These are phyloP conservation scores for Vigna reflexopilosa DNA, from an alignment of 306 rosid genomes.

Conservation along the genomic window DNA sequence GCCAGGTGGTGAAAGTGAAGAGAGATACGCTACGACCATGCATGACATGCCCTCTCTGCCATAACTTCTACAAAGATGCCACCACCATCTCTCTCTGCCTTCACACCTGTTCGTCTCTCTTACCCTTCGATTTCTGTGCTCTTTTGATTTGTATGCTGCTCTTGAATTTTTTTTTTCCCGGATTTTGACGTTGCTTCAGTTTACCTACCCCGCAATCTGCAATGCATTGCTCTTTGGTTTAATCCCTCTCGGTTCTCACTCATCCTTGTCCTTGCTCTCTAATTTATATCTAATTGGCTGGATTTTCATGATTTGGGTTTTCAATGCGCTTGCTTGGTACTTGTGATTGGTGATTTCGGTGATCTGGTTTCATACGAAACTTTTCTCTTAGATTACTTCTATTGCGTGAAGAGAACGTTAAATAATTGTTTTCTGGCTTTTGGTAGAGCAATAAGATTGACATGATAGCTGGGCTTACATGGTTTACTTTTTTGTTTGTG, in stretches of 20 bases:
- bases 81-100: constrained; percentile 96
- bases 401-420: constrained; percentile 21
- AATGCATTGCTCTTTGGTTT: background rate
- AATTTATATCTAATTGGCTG: constrained; percentile 22
- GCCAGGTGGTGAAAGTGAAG: constrained; percentile 69
- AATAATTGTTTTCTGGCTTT: background rate
- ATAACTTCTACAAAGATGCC: constrained; percentile 74
- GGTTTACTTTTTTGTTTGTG: background rate
- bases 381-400: background rate
- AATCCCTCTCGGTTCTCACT: background rate
- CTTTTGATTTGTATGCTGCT: constrained; percentile 19
- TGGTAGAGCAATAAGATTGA: background rate
- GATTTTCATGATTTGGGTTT: constrained; percentile 32
- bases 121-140: constrained; percentile 12
- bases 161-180: background rate
- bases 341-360: constrained; percentile 18
- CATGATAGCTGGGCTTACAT: background rate
- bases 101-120: constrained; percentile 73
- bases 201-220: background rate
- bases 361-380: background rate
- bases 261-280: background rate
- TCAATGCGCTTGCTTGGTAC: constrained; percentile 27
- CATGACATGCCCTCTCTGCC: constrained; percentile 99
- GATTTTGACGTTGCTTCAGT: constrained; percentile 19
- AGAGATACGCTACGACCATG: constrained; percentile 72